Conservation (phyloP, 2,329 filamentous ascomycete species). For the Ascochyta rabiei region DNA sequence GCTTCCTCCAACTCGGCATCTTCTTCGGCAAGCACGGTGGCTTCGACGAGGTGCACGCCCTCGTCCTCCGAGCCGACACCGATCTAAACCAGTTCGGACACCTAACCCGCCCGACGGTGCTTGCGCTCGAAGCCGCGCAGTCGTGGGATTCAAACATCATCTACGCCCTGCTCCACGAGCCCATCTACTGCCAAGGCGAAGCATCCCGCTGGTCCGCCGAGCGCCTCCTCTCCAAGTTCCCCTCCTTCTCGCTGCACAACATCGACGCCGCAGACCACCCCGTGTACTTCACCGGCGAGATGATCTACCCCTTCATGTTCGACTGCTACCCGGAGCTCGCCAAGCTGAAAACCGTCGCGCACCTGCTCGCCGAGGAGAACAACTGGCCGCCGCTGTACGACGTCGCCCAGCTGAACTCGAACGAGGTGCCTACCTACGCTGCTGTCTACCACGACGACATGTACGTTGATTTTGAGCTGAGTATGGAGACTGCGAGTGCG, state of each 20-base stretch:
- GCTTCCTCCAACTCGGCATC: slow-evolving; percentile 80
- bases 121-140: slow-evolving; percentile 69
- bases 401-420: slow-evolving; percentile 71
- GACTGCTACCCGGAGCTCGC: slow-evolving; percentile 77
- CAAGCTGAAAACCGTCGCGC: slow-evolving; percentile 70
- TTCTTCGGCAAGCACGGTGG: slow-evolving; percentile 74
- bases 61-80: slow-evolving; percentile 71
- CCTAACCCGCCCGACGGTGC: slow-evolving; percentile 73
- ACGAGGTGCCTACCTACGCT: slow-evolving; percentile 84
- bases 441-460: slow-evolving; percentile 86
- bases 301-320: slow-evolving; percentile 88
- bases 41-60: slow-evolving; percentile 50
- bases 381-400: slow-evolving; percentile 83
- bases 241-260: slow-evolving; percentile 52
- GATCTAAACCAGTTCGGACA: slow-evolving; percentile 80
- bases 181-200: slow-evolving; percentile 78
- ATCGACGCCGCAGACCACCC: slow-evolving; percentile 57
- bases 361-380: slow-evolving; percentile 69
- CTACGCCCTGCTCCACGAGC: slow-evolving; percentile 86
- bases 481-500: slow-evolving; percentile 72
- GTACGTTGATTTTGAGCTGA: slow-evolving; percentile 83
- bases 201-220: slow-evolving; percentile 76
- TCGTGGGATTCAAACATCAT: slow-evolving; percentile 78
- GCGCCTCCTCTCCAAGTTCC: slow-evolving; percentile 61
- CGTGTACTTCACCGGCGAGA: slow-evolving; percentile 87